Evolutionary conservation across 805 yeast genomes (phyloP).

Genomic region (Clavispora asparagi): DNA sequence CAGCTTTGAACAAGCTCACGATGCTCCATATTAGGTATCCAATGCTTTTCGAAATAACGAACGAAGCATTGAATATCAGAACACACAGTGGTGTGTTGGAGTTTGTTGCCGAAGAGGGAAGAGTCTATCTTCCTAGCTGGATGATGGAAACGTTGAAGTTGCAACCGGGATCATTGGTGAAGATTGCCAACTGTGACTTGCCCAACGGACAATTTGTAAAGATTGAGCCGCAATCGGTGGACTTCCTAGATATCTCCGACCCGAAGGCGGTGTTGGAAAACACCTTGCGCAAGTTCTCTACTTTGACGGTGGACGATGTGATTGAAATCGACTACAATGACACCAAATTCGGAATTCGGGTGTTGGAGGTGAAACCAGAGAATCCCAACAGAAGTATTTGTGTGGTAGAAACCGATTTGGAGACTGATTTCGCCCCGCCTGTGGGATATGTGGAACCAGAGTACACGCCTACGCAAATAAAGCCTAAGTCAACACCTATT

Average conservation of each 20-base stretch:
- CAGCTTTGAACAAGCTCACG: constrained; percentile 82
- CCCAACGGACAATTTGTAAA: constrained; percentile 87
- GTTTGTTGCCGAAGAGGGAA: constrained; percentile 95
- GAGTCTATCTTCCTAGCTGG: constrained; percentile 95
- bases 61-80: constrained; percentile 51
- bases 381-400: constrained; percentile 64
- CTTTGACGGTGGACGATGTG: constrained; percentile 77
- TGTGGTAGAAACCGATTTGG: constrained; percentile 94
- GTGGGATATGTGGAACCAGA: constrained; percentile 97
- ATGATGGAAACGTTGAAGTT: constrained; percentile 76
- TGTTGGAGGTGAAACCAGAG: constrained; percentile 83
- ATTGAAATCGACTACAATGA: constrained; percentile 84
- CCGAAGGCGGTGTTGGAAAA: constrained; percentile 96
- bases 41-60: constrained; percentile 80
- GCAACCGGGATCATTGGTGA: constrained; percentile 76
- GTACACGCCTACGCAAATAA: constrained; percentile 37
- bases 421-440: constrained; percentile 98
- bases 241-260: constrained; percentile 87
- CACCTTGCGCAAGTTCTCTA: constrained; percentile 83
- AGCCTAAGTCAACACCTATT: constrained; percentile 29
- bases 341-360: constrained; percentile 69
- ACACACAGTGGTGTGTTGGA: constrained; percentile 96
- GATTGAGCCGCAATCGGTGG: constrained; percentile 92
- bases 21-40: constrained; percentile 93
- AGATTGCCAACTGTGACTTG: constrained; percentile 69